These are phyloP conservation scores for Sarocladiaceae sp. DNA, from an alignment of 2,329 filamentous ascomycete genomes.

Conservation along the genomic window DNA sequence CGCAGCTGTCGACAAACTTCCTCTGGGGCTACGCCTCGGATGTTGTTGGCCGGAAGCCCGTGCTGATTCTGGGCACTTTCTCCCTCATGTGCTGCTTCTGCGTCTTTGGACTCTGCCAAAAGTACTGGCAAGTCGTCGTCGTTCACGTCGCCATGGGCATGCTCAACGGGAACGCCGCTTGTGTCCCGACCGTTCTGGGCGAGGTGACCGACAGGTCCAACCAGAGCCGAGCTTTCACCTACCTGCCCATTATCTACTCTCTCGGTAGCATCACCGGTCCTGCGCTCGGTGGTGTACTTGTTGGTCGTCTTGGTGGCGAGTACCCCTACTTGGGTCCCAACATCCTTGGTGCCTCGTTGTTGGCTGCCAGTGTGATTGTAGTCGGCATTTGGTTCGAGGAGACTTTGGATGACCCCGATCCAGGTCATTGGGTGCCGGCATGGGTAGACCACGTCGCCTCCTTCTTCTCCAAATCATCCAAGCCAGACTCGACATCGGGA, in stretches of 20 bases:
- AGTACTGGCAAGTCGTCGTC: constrained; percentile 74
- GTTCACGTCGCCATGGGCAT: constrained; percentile 89
- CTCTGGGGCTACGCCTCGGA: constrained; percentile 52
- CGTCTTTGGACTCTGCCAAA: constrained; percentile 79
- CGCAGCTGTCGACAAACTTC: constrained; percentile 88
- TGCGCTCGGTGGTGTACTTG: constrained; percentile 78
- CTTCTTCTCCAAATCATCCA: not conserved
- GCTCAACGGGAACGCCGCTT: constrained; percentile 89
- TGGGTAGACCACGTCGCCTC: constrained; percentile 26
- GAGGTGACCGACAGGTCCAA: constrained; percentile 95
- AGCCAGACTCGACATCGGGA: constrained; percentile 11
- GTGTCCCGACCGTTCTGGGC: constrained; percentile 88
- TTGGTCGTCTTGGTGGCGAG: constrained; percentile 51
- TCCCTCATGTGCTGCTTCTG: constrained; percentile 75
- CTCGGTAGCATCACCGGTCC: constrained; percentile 90
- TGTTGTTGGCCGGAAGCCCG: constrained; percentile 64
- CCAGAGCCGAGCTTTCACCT: constrained; percentile 88
- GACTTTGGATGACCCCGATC: constrained; percentile 42
- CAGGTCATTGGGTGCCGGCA: constrained; percentile 21
- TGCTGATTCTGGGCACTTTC: constrained; percentile 73
- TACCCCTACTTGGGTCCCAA: constrained; percentile 88
- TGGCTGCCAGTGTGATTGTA: constrained; percentile 66
- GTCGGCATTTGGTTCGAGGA: constrained; percentile 81
- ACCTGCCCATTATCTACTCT: constrained; percentile 92
- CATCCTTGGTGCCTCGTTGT: constrained; percentile 64